phyloP scores from a whole-genome alignment of 495 filamentous ascomycete species.

The Pyronema omphalodes region DNA sequence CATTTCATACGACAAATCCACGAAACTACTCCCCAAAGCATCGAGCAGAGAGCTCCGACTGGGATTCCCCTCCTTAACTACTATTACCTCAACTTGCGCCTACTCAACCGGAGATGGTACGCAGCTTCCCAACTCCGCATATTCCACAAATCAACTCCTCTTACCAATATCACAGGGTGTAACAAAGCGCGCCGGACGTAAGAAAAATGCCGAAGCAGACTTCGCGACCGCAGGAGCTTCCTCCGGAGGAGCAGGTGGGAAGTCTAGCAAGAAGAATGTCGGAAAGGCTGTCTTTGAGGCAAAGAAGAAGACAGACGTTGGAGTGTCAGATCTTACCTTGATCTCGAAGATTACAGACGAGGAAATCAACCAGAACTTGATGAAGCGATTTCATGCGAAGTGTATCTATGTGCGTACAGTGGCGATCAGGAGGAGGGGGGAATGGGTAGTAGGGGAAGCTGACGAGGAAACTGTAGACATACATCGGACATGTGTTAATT shows the following conservation, averaged over 20 bases:
- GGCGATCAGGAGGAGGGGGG: constrained; percentile 7
- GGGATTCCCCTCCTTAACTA: background rate
- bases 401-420: constrained; percentile 75
- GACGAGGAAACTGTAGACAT: constrained; percentile 43
- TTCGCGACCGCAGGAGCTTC: constrained; percentile 32
- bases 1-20: background rate
- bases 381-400: constrained; percentile 84
- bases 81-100: background rate
- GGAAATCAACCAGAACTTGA: constrained; percentile 96
- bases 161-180: constrained; percentile 10
- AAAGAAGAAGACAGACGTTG: constrained; percentile 97
- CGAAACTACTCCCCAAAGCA: background rate
- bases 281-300: constrained; percentile 93
- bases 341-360: constrained; percentile 98
- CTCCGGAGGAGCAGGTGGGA: constrained; percentile 32
- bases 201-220: constrained; percentile 37
- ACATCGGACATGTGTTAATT: constrained; percentile 98
- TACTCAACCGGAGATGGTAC: background rate
- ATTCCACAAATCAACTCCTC: background rate
- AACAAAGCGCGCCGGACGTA: constrained; percentile 36
- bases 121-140: background rate
- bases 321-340: constrained; percentile 91
- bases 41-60: background rate
- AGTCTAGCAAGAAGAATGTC: constrained; percentile 40
- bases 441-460: background rate